These are phyloP conservation scores for Quercus rubra DNA, from an alignment of 306 rosid genomes.

Conservation along the genomic window DNA sequence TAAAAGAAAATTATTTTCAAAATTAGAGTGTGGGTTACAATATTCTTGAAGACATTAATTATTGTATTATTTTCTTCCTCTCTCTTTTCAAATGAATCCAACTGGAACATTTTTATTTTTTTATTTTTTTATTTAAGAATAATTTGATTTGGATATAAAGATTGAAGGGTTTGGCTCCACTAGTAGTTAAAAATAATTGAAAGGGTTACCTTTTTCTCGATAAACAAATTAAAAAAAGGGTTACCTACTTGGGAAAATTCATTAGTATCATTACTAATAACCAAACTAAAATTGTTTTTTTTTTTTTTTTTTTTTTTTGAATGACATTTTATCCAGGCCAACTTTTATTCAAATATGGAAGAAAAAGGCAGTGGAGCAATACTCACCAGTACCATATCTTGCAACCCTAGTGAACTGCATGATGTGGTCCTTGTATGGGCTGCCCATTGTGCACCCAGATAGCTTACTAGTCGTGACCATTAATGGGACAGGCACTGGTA, in stretches of 20 bases:
- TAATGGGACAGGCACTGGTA: slow-evolving; percentile 52
- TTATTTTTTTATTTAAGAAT: no score
- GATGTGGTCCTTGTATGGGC: slow-evolving; percentile 80
- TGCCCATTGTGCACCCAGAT: slow-evolving; percentile 70
- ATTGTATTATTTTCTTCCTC: no score
- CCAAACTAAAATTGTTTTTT: background rate
- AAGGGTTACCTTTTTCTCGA: no score
- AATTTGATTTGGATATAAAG: no score
- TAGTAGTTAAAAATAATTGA: no score
- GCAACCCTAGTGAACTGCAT: slow-evolving; percentile 81
- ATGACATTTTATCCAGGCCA: slow-evolving; percentile 34
- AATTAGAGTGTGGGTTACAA: no score
- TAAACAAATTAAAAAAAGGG: background rate
- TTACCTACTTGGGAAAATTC: background rate
- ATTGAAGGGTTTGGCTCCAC: no score
- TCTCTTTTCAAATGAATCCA: no score
- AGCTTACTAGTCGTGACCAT: slow-evolving; percentile 68
- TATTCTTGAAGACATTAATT: no score
- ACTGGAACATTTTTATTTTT: no score
- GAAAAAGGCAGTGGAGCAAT: slow-evolving; percentile 74
- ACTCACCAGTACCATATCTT: slow-evolving; percentile 73
- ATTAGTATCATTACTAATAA: background rate
- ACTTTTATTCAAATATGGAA: slow-evolving; percentile 72
- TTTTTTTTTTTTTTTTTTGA: background rate
- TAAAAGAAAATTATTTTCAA: no score